phyloP scores from a whole-genome alignment of 805 yeast genomes.

The Kluyveromyces aestuarii region DNA sequence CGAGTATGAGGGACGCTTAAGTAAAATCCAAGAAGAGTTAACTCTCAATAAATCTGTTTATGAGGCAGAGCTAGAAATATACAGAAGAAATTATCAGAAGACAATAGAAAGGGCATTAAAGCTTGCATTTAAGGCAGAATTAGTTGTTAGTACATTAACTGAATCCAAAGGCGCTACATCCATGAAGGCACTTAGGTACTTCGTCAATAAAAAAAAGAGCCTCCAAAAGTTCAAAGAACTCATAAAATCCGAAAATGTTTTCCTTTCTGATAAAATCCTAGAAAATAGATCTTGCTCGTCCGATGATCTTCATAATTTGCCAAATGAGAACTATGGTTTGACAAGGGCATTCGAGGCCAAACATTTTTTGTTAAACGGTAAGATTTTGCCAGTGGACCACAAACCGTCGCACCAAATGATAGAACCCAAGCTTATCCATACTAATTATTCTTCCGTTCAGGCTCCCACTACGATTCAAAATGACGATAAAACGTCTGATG shows the following conservation, averaged over 20 bases:
- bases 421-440: too few species aligned
- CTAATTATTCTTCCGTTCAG: too few species aligned
- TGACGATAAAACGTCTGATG: too few species aligned
- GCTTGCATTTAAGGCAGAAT: not conserved
- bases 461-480: too few species aligned
- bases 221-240: not conserved
- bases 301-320: not conserved
- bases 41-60: not conserved
- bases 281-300: not conserved
- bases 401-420: not conserved
- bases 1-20: not conserved
- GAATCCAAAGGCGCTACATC: not conserved
- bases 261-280: not conserved
- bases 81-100: slow-evolving; percentile 1
- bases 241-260: not conserved
- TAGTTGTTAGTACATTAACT: not conserved
- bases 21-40: not conserved
- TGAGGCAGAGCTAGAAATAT: not conserved
- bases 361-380: too few species aligned
- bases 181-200: not conserved
- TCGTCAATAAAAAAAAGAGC: not conserved
- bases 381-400: not conserved
- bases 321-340: not conserved
- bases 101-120: not conserved
- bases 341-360: not conserved